These are phyloP conservation scores for Termitomyces sp. DNA, from an alignment of 768 basidiomycete species.

Conservation along the genomic window DNA sequence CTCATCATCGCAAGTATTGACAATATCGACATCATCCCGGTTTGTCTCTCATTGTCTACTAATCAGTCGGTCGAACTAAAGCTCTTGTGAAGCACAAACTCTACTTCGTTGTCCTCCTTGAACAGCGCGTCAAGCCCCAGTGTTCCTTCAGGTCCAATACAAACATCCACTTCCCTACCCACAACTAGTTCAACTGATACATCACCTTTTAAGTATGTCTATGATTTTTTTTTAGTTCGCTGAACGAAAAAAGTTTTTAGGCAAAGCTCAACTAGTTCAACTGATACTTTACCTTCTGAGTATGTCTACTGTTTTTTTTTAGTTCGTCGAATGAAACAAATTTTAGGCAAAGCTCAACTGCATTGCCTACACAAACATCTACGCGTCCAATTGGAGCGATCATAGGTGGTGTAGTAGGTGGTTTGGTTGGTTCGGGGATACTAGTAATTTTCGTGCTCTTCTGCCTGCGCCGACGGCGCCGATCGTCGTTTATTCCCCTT, in stretches of 20 bases:
- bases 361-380: neutral
- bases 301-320: neutral
- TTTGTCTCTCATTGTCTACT: neutral
- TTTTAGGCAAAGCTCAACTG: neutral
- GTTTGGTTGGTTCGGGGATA: neutral
- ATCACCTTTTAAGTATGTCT: neutral
- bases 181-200: neutral
- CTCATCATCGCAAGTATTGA: too few relatives aligned
- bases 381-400: neutral
- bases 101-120: neutral
- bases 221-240: too few relatives aligned
- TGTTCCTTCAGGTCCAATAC: neutral
- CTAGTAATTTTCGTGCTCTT: too few relatives aligned
- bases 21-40: neutral
- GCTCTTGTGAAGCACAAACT: neutral
- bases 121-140: too few relatives aligned
- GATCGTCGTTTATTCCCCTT: neutral
- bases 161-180: neutral
- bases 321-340: too few relatives aligned
- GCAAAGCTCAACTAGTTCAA: neutral
- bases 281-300: neutral
- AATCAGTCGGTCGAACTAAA: neutral
- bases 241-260: neutral
- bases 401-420: neutral
- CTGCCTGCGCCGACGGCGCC: neutral